Base-by-base conservation (phyloP, 352 stramenopile species). In the Globisporangium emineosum region DNA sequence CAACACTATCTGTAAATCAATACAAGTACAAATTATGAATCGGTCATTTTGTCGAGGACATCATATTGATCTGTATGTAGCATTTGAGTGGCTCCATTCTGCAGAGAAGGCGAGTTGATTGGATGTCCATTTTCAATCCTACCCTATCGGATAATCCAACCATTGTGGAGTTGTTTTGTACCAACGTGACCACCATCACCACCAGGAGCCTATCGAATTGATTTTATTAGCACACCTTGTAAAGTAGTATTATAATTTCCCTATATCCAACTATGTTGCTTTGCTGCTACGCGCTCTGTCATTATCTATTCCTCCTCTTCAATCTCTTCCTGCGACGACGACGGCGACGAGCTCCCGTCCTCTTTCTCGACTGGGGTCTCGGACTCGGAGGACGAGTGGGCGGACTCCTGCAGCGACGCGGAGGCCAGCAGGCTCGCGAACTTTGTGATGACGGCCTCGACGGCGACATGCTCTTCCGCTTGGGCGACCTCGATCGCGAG, bases 401-500 rank as follows among this genome's bases (percentile, higher is more conserved):
- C 12, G 9, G 47, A 12, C 19, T 53, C 42, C 13, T 53, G 52
- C 30, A 64, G 37, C 25, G 65, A 45, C 2, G 60, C 53, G 21
- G 45, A 57, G 33, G 42, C 57, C 10, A 62, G 45, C 27, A 65
- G 25, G 17, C 73, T 73, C 21, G 57, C 45, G 55, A 82, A 87
- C 42, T 75, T 81, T 50, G 62, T 66, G 25, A 93, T 72, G 33
- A 94, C 69, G 25, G 88, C 80, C 17, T 83, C 78, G 21, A 94
- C 81, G 27, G 88, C 81, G 32, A 65, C 66, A 60, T 94, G 91
- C 40, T 83, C 73, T 65, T 94, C 86, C 55, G 73, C 80, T 57
- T 78, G 75, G 9, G 86, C 86, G 10, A 90, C 76, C 63, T 91
- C 81, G 27, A 75, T 66, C 13, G 86, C 79, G 37, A 83, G 87